These are phyloP conservation scores for Myxozyma neglecta DNA, from an alignment of 805 yeast species.

Conservation along the genomic window DNA sequence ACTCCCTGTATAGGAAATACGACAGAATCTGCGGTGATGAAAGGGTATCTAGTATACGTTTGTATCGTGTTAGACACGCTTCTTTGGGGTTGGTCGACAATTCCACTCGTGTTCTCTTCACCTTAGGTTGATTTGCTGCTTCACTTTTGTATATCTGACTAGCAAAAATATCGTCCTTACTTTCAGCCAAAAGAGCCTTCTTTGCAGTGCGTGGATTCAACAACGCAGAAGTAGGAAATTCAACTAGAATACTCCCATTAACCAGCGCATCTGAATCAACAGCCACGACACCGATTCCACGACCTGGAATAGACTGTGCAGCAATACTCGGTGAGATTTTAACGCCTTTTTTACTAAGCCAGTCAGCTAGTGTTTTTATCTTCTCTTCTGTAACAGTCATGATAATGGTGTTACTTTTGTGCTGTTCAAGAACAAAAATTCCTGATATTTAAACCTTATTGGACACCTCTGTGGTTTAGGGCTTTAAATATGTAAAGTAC, in stretches of 20 bases:
- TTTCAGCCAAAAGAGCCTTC: background rate
- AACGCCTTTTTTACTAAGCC: constrained; percentile 14
- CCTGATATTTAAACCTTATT: constrained; percentile 1
- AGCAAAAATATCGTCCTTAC: background rate
- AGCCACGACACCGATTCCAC: constrained; percentile 69
- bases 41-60: constrained; percentile 5
- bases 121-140: background rate
- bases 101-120: background rate
- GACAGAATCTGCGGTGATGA: constrained; percentile 36
- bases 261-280: constrained; percentile 37
- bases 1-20: constrained; percentile 23
- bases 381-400: background rate
- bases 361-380: background rate
- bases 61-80: background rate
- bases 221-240: constrained; percentile 58
- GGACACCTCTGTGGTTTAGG: constrained; percentile 3
- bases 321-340: constrained; percentile 34
- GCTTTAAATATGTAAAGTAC: background rate
- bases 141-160: background rate
- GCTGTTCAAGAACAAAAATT: background rate
- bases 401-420: background rate
- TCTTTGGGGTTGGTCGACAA: background rate
- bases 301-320: constrained; percentile 46
- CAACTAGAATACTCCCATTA: constrained; percentile 49
- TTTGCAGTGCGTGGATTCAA: constrained; percentile 46